Conservation (phyloP, 441 rosid genomes). For the Eutrema salsugineum region DNA sequence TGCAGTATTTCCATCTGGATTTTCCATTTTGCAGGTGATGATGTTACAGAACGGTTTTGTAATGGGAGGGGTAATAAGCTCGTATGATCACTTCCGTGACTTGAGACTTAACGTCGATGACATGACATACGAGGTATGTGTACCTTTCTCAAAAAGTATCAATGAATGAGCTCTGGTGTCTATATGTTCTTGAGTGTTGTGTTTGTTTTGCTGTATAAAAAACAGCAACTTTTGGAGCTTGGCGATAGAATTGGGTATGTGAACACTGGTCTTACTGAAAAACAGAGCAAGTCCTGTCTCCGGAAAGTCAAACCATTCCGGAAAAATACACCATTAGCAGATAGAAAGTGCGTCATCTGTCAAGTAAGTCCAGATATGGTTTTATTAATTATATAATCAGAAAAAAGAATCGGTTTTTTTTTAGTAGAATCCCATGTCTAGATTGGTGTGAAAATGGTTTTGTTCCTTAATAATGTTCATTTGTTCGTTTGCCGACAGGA, state of each 20-base stretch:
- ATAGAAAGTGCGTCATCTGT: conserved; percentile 79
- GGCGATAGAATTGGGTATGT: conserved; percentile 90
- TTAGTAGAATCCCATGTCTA: background rate
- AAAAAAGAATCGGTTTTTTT: no score
- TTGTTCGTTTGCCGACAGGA: conserved; percentile 49
- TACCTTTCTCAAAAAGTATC: background rate
- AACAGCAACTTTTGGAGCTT: conserved; percentile 92
- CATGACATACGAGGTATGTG: conserved; percentile 84
- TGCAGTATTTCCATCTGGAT: background rate
- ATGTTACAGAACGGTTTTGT: conserved; percentile 59
- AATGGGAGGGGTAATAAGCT: conserved; percentile 65
- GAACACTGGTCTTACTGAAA: conserved; percentile 72
- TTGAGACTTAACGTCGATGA: conserved; percentile 84
- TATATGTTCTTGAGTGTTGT: background rate
- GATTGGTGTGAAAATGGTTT: background rate
- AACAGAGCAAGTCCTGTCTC: conserved; percentile 65
- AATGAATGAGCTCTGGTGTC: background rate
- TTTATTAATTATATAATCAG: background rate
- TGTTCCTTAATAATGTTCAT: background rate
- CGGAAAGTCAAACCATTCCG: conserved; percentile 48
- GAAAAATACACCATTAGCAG: conserved; percentile 28
- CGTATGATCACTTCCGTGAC: conserved; percentile 52
- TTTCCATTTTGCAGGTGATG: conserved; percentile 51
- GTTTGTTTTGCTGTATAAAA: conserved; percentile 4
- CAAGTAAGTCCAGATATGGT: conserved; percentile 49